A percentile compares a stretch with the other conserved stretches of the same genome.
Evolutionary conservation across 768 basidiomycete species (phyloP).

Genomic region (Rhodocollybia butyracea): DNA sequence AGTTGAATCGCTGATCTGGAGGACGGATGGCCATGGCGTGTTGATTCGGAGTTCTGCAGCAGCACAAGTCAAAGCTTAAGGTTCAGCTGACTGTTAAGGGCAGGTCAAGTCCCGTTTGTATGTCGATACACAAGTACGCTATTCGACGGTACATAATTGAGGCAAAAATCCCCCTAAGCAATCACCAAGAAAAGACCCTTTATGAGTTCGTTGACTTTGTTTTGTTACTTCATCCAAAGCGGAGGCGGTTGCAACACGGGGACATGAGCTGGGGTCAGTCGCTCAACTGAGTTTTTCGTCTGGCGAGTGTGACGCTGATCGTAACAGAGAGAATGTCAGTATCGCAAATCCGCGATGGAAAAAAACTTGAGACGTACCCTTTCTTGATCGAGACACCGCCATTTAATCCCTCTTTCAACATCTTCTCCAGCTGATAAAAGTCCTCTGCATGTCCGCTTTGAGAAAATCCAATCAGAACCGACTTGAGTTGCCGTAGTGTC

Average conservation of each 20-base stretch:
- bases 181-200: neutral
- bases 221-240: neutral
- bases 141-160: no score
- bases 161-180: neutral
- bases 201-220: no score
- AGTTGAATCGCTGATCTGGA: no score
- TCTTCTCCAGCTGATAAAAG: neutral
- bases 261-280: neutral
- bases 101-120: no score
- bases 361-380: neutral
- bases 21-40: no score
- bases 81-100: no score
- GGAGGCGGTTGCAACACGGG: constrained; percentile 1
- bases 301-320: neutral
- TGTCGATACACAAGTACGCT: no score
- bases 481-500: neutral
- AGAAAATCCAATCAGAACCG: neutral
- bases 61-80: no score
- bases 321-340: neutral
- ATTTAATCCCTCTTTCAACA: neutral
- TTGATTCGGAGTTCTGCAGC: no score
- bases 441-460: neutral
- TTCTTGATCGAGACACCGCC: neutral
- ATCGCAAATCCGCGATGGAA: neutral
- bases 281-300: neutral